Base-by-base conservation (phyloP, 352 stramenopile species). In the Pythium rhizo-oryzae region DNA sequence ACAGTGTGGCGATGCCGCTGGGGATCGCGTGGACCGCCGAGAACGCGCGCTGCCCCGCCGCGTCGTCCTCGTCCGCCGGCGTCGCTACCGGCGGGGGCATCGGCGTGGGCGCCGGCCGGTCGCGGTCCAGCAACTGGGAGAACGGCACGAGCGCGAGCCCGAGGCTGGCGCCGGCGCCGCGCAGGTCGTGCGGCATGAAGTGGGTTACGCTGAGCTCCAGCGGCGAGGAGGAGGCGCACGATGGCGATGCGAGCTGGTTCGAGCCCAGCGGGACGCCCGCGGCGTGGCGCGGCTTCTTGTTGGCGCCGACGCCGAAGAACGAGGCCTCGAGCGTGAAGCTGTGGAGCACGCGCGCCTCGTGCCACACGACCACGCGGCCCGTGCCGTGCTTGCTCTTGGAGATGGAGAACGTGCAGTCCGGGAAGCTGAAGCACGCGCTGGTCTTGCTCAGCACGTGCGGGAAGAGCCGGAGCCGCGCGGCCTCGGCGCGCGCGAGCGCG, bases 261-360 rank as follows among this genome's bases (percentile, higher is more conserved):
- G 25, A 25, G 35, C 21, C 54, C 3, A 33, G 28, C 28, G 28
- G 28, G 19, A 12, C 28, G 7, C 43, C 41, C 5, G 35, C 15
- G 4, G 24, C n/a, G 47, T 56, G 15, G 21, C 59, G 59, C 28
- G 28, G 28, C 16, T 66, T 66, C 15, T 52, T 47, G 55, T 86
- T 83, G 18, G 58, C 12, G 1, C 76, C 76, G 4, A 85, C 76
- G 8, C 87, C 87, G 28, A 82, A 94, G 71, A 93, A 94, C 4
- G 85, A 92, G 2, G 80, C 66, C 71, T 94, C 87, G 16, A 94
- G 76, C 16, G 85, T 93, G 71, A 90, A 92, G 71, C 85, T 93
- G 58, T 94, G 79, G 37, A 90, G 81, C 44, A 91, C 81, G 15
- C 80, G 61, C 19, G 78, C 77, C 53, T 91, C 79, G 15, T 80